These are phyloP conservation scores for Hypoxylon lenormandii DNA, from an alignment of 495 filamentous ascomycete species.

Conservation along the genomic window DNA sequence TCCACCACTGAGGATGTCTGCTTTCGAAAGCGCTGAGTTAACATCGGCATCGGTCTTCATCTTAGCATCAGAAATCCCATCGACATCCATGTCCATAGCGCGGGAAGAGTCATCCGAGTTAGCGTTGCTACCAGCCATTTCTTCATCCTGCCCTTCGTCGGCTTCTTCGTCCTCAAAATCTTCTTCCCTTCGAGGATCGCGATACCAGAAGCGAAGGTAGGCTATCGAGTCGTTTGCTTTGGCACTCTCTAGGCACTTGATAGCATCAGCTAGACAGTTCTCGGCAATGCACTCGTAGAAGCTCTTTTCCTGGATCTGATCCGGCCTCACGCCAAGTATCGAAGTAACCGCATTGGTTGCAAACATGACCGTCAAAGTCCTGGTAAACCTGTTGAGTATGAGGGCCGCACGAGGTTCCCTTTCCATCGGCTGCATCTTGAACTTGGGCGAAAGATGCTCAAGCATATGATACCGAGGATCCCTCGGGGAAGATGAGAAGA, in stretches of 20 bases:
- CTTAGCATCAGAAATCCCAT: conserved; percentile 13
- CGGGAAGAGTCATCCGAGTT: conserved; percentile 45
- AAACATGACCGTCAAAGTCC: conserved; percentile 86
- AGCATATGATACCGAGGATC: conserved; percentile 94
- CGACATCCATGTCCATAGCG: conserved; percentile 55
- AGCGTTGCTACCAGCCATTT: conserved; percentile 28
- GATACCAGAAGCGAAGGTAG: conserved; percentile 89
- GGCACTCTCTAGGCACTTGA: conserved; percentile 81
- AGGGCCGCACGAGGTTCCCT: conserved; percentile 86
- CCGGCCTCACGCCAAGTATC: conserved; percentile 76
- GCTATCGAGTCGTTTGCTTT: conserved; percentile 95
- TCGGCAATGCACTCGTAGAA: conserved; percentile 86
- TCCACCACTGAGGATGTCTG: neutral
- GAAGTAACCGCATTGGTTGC: conserved; percentile 78
- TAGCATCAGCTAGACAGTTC: conserved; percentile 78
- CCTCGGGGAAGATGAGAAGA: conserved; percentile 83
- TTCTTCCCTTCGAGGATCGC: conserved; percentile 71
- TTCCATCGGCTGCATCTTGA: conserved; percentile 72
- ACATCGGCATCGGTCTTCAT: conserved; percentile 35
- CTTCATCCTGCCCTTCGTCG: conserved; percentile 24
- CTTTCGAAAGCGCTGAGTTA: conserved; percentile 32
- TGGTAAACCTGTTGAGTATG: conserved; percentile 87
- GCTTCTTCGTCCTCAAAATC: conserved; percentile 48
- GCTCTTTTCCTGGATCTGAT: conserved; percentile 74
- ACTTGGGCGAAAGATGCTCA: conserved; percentile 84